Conservation (phyloP, 2,329 filamentous ascomycete species). For the Zymoseptoria ardabiliae region DNA sequence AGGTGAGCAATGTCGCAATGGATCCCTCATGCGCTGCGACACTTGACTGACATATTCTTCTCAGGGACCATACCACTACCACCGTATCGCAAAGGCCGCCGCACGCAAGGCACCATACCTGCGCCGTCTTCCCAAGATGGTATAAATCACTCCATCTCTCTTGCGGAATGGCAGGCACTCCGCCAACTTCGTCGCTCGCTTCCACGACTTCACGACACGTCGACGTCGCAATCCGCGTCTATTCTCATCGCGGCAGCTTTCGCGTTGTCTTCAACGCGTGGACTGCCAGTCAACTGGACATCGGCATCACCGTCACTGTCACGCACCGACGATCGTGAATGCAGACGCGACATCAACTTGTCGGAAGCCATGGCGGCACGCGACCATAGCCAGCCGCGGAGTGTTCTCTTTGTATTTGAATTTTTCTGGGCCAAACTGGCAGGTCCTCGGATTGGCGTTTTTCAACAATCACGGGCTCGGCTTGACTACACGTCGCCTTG, state of each 20-base stretch:
- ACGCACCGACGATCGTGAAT: neutral
- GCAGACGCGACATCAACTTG: neutral
- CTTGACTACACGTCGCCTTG: neutral
- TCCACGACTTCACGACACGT: neutral
- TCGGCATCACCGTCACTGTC: neutral
- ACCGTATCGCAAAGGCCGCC: conserved; percentile 20
- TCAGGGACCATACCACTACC: conserved; percentile 28
- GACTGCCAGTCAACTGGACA: neutral
- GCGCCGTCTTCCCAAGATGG: conserved; percentile 25
- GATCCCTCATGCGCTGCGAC: neutral
- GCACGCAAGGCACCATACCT: conserved; percentile 23
- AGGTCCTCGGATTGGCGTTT: neutral
- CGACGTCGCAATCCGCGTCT: neutral
- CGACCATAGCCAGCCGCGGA: neutral
- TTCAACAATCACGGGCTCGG: neutral
- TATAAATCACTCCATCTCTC: conserved; percentile 11
- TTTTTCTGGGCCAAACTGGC: neutral
- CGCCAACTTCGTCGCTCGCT: neutral
- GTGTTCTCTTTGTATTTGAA: neutral
- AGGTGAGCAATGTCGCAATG: neutral
- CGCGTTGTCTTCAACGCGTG: neutral
- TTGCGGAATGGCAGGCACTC: neutral
- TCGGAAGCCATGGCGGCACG: neutral
- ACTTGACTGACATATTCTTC: neutral
- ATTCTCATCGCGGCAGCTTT: neutral